Percentiles rank a stretch among this genome's conserved stretches.
Evolutionary conservation across 345 rosid species (phyloP).

Genomic region (Ceriops decandra): DNA sequence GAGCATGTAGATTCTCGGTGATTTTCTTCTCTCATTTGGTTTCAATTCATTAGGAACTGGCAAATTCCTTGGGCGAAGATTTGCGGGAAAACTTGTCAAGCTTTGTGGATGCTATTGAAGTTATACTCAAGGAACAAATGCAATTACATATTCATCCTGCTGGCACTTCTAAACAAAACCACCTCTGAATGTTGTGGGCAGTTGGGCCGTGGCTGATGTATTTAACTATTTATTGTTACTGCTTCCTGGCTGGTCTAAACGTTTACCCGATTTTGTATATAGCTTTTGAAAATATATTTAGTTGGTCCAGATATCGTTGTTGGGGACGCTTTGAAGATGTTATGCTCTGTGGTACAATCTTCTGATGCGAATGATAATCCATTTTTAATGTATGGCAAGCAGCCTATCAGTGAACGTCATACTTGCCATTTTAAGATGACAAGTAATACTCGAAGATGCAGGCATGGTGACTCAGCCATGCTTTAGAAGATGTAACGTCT

Average conservation of each 20-base stretch:
- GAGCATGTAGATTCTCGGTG: not conserved
- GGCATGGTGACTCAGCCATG: too few relatives aligned
- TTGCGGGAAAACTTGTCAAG: constrained; percentile 35
- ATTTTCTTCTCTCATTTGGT: not conserved
- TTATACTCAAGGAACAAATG: constrained; percentile 37
- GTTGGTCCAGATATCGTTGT: not conserved
- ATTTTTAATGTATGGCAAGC: too few relatives aligned
- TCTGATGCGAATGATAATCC: too few relatives aligned
- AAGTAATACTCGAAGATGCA: too few relatives aligned
- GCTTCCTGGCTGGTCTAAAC: not conserved
- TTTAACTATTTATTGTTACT: not conserved
- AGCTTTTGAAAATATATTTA: not conserved
- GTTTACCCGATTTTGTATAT: not conserved
- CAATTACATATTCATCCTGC: constrained; percentile 25
- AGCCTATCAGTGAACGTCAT: too few relatives aligned
- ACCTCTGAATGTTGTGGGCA: not conserved
- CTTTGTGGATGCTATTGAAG: constrained; percentile 47
- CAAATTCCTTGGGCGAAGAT: constrained; percentile 38
- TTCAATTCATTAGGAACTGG: constrained; percentile 35
- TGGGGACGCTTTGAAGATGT: not conserved
- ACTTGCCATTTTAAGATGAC: too few relatives aligned
- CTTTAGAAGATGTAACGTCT: too few relatives aligned
- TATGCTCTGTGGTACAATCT: not conserved
- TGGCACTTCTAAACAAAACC: constrained; percentile 12
- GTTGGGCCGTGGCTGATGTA: not conserved